Evolutionary conservation across 371 early-diverging fungal species (phyloP).

Genomic region (Circinella minor): DNA sequence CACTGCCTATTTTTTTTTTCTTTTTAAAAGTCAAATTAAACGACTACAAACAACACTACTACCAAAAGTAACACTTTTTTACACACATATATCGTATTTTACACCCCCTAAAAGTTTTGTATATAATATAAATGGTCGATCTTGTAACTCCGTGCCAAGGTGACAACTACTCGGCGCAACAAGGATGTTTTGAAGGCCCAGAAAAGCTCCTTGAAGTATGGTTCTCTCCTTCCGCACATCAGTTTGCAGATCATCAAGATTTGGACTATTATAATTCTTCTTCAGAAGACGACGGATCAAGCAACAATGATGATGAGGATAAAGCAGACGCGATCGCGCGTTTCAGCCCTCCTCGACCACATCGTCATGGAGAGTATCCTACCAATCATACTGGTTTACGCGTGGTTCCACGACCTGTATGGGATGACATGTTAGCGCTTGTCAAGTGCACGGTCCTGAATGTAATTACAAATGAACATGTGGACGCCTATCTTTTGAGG

Average conservation of each 20-base stretch:
- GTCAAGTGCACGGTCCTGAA: slow-evolving; percentile 93
- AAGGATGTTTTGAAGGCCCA: slow-evolving; percentile 86
- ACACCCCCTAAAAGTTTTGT: slow-evolving; percentile 7
- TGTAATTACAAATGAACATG: slow-evolving; percentile 73
- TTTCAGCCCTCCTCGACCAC: slow-evolving; percentile 32
- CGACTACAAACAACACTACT: background rate
- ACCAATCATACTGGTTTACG: slow-evolving; percentile 65
- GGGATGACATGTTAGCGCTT: slow-evolving; percentile 90
- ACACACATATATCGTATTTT: background rate
- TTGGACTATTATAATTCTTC: slow-evolving; percentile 33
- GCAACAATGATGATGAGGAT: slow-evolving; percentile 20
- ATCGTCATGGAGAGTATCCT: slow-evolving; percentile 8
- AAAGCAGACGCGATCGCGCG: slow-evolving; percentile 37
- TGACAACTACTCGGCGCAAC: slow-evolving; percentile 51
- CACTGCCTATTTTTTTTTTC: too few species aligned
- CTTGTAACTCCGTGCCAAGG: slow-evolving; percentile 24
- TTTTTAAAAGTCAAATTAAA: too few species aligned
- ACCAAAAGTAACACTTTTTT: background rate
- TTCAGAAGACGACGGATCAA: slow-evolving; percentile 19
- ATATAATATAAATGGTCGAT: slow-evolving; percentile 22
- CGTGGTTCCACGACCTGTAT: slow-evolving; percentile 71
- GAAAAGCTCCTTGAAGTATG: slow-evolving; percentile 95
- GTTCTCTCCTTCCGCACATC: slow-evolving; percentile 44
- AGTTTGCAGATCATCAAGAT: slow-evolving; percentile 43
- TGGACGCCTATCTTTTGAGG: slow-evolving; percentile 92